Base-by-base conservation (phyloP, 345 rosid genomes). In the Aegle marmelos region DNA sequence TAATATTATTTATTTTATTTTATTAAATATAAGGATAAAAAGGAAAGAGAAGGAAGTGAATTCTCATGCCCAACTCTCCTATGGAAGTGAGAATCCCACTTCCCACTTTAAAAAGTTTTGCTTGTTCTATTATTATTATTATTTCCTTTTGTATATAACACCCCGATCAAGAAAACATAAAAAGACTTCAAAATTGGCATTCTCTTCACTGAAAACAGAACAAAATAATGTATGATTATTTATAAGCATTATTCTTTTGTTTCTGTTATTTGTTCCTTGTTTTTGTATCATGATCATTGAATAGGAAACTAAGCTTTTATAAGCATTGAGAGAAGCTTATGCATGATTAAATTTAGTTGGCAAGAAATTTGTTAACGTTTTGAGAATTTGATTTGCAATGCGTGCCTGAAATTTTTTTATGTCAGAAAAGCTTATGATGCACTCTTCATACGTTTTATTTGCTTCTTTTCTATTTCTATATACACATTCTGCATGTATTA, bases 211-310 rank as follows among this genome's bases (percentile, higher is more conserved):
- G 62, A 17, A 28, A 61, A 48, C 68, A 59, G 27, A 64, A 45
- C 9, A 70, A 22, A 9, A 41, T 65, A 68, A 82, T 88, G 90
- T 87, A 79, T 16, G 53, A 76, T 81, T 70, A 25, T 27, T 59
- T 74, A 19, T 56, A 24, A 8, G 7, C 14, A 11, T 24, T 45
- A 36, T 54, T 33, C 8, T 4, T 63, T 17, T 63, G 13, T 54
- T 10, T n/a, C 33, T 34, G 19, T 56, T 7, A 39, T 64, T 8
- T 59, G 45, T 76, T 17, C 13, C 45, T 56, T 24, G 14, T 37
- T 4, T 76, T 65, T 53, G 63, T 19, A 25, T 73, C 22, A 60
- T 59, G 57, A 60, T 39, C 68, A 58, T 37, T 25, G 37, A 22
- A 73, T 34, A 33, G 5, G 9, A 60, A 57, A 30, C 9, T 31